These are phyloP conservation scores for Aspergillus coremiiformis DNA, from an alignment of 495 filamentous ascomycete species.

Conservation along the genomic window DNA sequence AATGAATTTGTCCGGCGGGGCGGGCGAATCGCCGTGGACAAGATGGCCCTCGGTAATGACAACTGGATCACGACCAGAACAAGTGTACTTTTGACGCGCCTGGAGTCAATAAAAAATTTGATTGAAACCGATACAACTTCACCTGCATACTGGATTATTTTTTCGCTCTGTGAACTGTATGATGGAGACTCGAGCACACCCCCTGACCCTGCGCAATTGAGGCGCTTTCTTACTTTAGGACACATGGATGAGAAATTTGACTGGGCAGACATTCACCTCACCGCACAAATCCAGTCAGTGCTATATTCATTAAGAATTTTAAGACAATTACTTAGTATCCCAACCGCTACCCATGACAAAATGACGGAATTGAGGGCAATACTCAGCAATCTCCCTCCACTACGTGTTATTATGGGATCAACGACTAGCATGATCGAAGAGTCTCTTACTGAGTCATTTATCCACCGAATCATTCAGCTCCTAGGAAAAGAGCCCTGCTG, in stretches of 20 bases:
- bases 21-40: conserved; percentile 27
- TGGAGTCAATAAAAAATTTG: conserved; percentile 12
- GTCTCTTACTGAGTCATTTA: conserved; percentile 10
- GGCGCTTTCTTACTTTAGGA: conserved; percentile 22
- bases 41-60: conserved; percentile 17
- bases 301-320: conserved; percentile 62
- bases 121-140: conserved; percentile 6
- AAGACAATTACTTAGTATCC: conserved; percentile 43
- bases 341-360: background rate
- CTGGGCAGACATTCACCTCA: conserved; percentile 59
- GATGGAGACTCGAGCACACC: conserved; percentile 1
- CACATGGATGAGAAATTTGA: conserved; percentile 17
- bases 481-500: background rate
- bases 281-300: conserved; percentile 54
- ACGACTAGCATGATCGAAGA: conserved; percentile 13
- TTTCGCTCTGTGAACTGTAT: conserved; percentile 30
- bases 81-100: conserved; percentile 7
- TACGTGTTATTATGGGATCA: conserved; percentile 28
- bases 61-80: conserved; percentile 14
- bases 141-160: conserved; percentile 29
- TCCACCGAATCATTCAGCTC: conserved; percentile 10
- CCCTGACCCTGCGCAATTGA: conserved; percentile 11
- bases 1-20: conserved; percentile 45
- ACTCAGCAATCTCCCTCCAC: conserved; percentile 24
- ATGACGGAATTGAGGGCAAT: conserved; percentile 1